Evolutionary conservation across 129 eudicot genomes (phyloP), one percentile per base, ranked within the genome.

Genomic region (Lonicera japonica): DNA sequence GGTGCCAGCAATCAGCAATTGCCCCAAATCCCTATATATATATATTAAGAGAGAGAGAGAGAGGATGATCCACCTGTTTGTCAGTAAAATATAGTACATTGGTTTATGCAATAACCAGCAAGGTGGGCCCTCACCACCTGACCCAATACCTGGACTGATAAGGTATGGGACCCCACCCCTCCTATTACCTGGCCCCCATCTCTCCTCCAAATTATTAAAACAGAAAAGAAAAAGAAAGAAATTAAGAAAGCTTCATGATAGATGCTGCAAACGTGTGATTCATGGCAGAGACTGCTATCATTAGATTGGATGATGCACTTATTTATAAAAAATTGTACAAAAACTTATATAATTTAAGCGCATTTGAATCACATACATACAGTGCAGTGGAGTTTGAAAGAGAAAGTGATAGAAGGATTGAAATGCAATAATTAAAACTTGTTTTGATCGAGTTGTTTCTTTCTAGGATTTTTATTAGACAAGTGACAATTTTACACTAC

Each of bases 81-180:
- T 79, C 81, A 63, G 83, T 73, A 68, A 79, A 74, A 72, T 74
- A 63, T 77, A 75, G 78, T 75, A 67, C 80, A 63, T 62, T 74
- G 88, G 76, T 76, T 60, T 73, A 79, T 74, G 74, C 62, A 69
- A 66, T 71, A 50, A 69, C 69, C 68, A 64, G 61, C 70, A 74
- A 11, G 75, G 72, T 82, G 95, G 90, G 63, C 56, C 87, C 73
- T 57, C 48, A 38, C 80, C 69, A 70, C 79, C 95, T 75, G 90
- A 89, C 77, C 94, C 81, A 82, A 82, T 75, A 88, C 88, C 95
- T 85, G 90, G 90, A 82, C 82, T 82, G 90, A 80, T 82, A 82
- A 85, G 87, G 86, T 67, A 63, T 54, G 78, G 95, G 95, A 63
- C 95, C 95, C 95, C 54, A 63, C 38, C 64, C 8, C 64, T 64